Evolutionary conservation across 176 grass and related monocot species (phyloP).

Genomic region (Secale cereale): DNA sequence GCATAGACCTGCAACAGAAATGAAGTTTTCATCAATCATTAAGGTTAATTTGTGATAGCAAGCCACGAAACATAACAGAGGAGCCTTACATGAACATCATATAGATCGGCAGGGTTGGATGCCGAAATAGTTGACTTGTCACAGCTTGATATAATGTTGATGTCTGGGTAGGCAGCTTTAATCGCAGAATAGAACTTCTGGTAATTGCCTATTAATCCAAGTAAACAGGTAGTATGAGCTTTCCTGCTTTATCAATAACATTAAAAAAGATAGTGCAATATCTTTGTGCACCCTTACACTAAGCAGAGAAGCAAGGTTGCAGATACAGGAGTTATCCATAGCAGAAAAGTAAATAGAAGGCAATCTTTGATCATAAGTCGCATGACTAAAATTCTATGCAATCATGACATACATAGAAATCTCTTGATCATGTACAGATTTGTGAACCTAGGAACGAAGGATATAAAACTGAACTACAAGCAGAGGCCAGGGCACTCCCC

Average conservation of each 20-base stretch:
- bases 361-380: not conserved
- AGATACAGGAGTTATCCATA: not conserved
- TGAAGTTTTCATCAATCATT: not conserved
- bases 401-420: not conserved
- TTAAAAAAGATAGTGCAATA: not conserved
- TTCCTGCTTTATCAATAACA: slow-evolving; percentile 1
- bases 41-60: not conserved
- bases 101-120: slow-evolving; percentile 81
- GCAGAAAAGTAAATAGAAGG: not conserved
- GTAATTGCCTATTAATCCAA: slow-evolving; percentile 59
- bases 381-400: not conserved
- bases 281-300: not conserved
- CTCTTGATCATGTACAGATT: not conserved
- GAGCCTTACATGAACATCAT: slow-evolving; percentile 82
- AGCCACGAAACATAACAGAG: slow-evolving; percentile 18
- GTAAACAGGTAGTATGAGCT: not conserved
- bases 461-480: not conserved
- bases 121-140: slow-evolving; percentile 60
- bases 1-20: slow-evolving; percentile 58
- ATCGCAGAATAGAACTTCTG: slow-evolving; percentile 82
- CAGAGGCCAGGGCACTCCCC: no score
- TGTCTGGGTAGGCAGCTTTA: slow-evolving; percentile 77
- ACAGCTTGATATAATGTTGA: slow-evolving; percentile 81
- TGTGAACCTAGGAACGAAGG: not conserved
- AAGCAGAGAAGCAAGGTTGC: not conserved